Conservation (phyloP, 2,329 filamentous ascomycete genomes). For the Pseudocercospora pini-densiflorae region DNA sequence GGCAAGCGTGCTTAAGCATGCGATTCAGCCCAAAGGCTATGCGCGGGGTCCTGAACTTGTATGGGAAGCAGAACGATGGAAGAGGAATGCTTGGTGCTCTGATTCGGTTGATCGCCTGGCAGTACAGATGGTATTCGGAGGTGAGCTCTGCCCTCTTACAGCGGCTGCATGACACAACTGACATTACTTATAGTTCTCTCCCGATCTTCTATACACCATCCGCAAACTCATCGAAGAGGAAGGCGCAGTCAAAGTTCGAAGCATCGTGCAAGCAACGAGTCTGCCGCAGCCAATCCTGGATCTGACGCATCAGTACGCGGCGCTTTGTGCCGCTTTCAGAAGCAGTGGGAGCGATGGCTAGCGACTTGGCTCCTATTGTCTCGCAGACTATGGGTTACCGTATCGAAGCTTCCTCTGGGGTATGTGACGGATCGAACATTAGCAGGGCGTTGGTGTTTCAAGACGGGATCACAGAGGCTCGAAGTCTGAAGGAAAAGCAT, state of each 20-base stretch:
- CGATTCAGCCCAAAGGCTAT: slow-evolving; percentile 94
- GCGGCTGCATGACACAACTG: not conserved
- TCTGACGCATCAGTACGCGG: slow-evolving; percentile 94
- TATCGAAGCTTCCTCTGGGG: too few relatives aligned
- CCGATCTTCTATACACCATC: slow-evolving; percentile 83
- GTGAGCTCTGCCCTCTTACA: slow-evolving; percentile 46
- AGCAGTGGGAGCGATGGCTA: slow-evolving; percentile 85
- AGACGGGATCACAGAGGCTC: too few relatives aligned
- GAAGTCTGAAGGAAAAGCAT: too few relatives aligned
- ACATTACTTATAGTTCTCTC: slow-evolving; percentile 71
- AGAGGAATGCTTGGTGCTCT: slow-evolving; percentile 81
- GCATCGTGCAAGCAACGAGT: slow-evolving; percentile 95
- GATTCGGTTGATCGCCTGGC: slow-evolving; percentile 93
- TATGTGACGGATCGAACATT: too few relatives aligned
- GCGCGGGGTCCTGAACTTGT: slow-evolving; percentile 78
- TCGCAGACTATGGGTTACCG: too few relatives aligned
- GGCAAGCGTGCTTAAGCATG: slow-evolving; percentile 81
- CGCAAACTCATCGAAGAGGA: slow-evolving; percentile 96
- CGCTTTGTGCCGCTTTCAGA: slow-evolving; percentile 90
- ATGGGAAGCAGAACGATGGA: slow-evolving; percentile 78
- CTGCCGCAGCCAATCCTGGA: slow-evolving; percentile 91
- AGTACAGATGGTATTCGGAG: slow-evolving; percentile 99
- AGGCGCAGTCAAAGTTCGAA: slow-evolving; percentile 94
- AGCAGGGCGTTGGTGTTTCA: too few relatives aligned
- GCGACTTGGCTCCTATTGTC: not conserved